phyloP scores from a whole-genome alignment of 2,329 filamentous ascomycete genomes.

The Colletotrichum sansevieriae region DNA sequence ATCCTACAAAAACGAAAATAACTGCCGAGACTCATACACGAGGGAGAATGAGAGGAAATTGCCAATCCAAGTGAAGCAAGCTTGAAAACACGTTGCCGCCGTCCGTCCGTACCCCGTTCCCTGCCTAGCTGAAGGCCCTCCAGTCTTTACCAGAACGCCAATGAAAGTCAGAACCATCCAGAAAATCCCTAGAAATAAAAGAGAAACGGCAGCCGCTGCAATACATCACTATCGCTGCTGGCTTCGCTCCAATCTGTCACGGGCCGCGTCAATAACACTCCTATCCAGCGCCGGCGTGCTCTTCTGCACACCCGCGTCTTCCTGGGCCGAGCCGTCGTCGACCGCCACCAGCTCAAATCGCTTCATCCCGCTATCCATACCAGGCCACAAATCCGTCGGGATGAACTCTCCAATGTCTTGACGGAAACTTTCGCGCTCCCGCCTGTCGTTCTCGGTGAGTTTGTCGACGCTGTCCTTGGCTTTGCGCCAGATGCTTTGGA shows the following conservation, averaged over 20 bases:
- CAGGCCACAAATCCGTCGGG: constrained; percentile 89
- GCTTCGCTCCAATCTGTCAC: constrained; percentile 43
- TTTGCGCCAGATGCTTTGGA: constrained; percentile 80
- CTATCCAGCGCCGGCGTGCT: constrained; percentile 48
- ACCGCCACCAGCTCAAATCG: constrained; percentile 63
- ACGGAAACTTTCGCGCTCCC: constrained; percentile 82
- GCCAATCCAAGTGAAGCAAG: background rate
- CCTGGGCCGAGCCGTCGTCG: constrained; percentile 46
- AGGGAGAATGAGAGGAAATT: background rate
- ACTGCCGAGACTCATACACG: constrained; percentile 10
- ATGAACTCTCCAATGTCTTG: constrained; percentile 87
- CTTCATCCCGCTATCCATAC: constrained; percentile 72
- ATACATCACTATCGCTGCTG: constrained; percentile 30
- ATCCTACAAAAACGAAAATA: constrained; percentile 1
- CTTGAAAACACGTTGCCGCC: background rate
- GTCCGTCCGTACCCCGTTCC: background rate
- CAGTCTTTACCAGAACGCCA: constrained; percentile 21
- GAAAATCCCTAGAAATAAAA: constrained; percentile 2
- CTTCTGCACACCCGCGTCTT: constrained; percentile 29
- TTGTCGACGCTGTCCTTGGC: constrained; percentile 82
- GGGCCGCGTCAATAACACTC: constrained; percentile 48
- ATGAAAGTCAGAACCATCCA: constrained; percentile 5
- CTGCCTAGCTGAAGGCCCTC: constrained; percentile 20
- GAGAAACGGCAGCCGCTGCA: background rate
- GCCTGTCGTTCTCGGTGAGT: constrained; percentile 79